A percentile compares a stretch with the other conserved stretches of the same genome.
phyloP scores from a whole-genome alignment of 371 early-diverging fungal genomes.

The Mucor racemosus region DNA sequence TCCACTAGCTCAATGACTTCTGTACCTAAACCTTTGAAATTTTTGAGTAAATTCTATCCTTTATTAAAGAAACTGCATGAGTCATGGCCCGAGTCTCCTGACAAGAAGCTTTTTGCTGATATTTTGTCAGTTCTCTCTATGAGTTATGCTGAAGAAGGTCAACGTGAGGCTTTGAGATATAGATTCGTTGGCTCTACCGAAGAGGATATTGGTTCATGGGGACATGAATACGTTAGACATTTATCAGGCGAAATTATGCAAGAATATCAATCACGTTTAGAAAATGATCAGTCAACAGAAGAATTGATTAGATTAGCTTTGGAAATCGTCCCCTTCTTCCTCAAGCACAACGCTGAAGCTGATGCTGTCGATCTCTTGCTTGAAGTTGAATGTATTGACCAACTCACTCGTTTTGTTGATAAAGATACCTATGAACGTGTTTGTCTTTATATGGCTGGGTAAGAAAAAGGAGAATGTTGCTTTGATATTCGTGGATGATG shows the following conservation, averaged over 20 bases:
- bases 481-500: background rate
- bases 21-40: slow-evolving; percentile 98
- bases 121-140: slow-evolving; percentile 95
- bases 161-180: slow-evolving; percentile 85
- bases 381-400: slow-evolving; percentile 85
- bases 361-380: slow-evolving; percentile 96
- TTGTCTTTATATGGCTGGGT: slow-evolving; percentile 94
- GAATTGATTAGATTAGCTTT: slow-evolving; percentile 76
- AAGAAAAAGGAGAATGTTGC: slow-evolving; percentile 9
- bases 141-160: slow-evolving; percentile 89
- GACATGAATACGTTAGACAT: slow-evolving; percentile 98
- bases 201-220: slow-evolving; percentile 92
- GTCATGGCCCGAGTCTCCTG: slow-evolving; percentile 73
- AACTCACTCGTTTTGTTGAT: slow-evolving; percentile 82
- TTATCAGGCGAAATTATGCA: slow-evolving; percentile 90
- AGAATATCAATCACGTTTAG: slow-evolving; percentile 75
- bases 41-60: slow-evolving; percentile 86
- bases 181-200: slow-evolving; percentile 78
- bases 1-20: slow-evolving; percentile 98
- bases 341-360: slow-evolving; percentile 93
- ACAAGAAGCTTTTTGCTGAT: slow-evolving; percentile 90
- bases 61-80: slow-evolving; percentile 72
- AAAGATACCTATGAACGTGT: slow-evolving; percentile 92
- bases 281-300: slow-evolving; percentile 60
- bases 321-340: slow-evolving; percentile 92